Conservation (phyloP, 2,329 filamentous ascomycete species). For the Botrytis fragariae region DNA sequence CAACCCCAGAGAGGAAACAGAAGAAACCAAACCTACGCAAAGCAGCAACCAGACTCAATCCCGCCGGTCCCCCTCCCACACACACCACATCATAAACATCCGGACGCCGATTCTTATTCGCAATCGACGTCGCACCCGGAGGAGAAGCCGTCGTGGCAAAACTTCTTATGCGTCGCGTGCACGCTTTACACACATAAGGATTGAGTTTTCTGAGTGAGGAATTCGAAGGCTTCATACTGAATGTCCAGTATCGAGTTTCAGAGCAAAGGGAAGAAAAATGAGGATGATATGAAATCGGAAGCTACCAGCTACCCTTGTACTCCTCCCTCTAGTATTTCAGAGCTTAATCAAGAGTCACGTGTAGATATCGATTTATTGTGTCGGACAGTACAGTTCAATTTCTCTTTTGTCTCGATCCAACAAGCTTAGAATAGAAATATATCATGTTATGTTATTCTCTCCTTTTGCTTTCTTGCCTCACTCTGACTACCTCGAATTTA, state of each 20-base stretch:
- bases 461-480: background rate
- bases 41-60: slow-evolving; percentile 76
- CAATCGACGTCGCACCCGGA: background rate
- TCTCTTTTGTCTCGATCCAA: background rate
- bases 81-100: slow-evolving; percentile 40
- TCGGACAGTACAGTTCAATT: background rate
- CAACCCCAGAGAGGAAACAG: background rate
- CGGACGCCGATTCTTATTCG: slow-evolving; percentile 17
- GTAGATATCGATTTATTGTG: slow-evolving; percentile 2
- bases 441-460: background rate
- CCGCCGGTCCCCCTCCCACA: slow-evolving; percentile 48
- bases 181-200: slow-evolving; percentile 15
- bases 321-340: background rate
- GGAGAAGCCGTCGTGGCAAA: slow-evolving; percentile 18
- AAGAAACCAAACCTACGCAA: slow-evolving; percentile 56
- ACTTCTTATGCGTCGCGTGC: slow-evolving; percentile 10
- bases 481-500: background rate
- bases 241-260: background rate
- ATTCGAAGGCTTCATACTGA: slow-evolving; percentile 6
- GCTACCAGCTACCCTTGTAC: slow-evolving; percentile 13
- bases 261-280: background rate
- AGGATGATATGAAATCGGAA: background rate
- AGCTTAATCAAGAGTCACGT: slow-evolving; percentile 18
- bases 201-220: background rate
- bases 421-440: background rate